Conservation (phyloP, 257 asterid species). For the Solanum tarapatanum region DNA sequence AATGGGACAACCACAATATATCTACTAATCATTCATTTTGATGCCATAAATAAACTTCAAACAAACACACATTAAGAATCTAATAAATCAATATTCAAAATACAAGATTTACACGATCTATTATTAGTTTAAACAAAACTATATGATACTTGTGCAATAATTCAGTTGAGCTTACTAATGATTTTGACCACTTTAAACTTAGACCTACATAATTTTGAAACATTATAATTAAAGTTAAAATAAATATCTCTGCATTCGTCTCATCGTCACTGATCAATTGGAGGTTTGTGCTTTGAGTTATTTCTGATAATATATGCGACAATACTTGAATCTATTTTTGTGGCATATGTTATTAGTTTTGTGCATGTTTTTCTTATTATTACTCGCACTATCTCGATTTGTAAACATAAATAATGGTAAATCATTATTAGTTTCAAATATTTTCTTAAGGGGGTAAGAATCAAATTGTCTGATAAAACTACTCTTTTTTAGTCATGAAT, state of each 20-base stretch:
- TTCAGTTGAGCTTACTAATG: not conserved
- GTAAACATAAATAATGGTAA: too few species aligned
- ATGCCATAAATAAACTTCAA: not conserved
- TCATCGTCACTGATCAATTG: not conserved
- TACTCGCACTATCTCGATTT: not conserved
- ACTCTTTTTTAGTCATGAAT: not conserved
- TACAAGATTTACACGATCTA: not conserved
- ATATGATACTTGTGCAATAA: too few species aligned
- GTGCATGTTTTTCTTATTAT: not conserved
- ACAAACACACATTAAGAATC: too few species aligned
- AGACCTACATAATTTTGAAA: not conserved
- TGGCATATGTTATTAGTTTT: not conserved
- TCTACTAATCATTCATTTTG: too few species aligned
- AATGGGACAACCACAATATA: too few species aligned
- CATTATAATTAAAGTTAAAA: too few species aligned
- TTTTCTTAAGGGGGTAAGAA: not conserved
- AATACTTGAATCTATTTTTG: too few species aligned
- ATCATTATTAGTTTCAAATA: not conserved
- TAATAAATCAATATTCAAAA: too few species aligned
- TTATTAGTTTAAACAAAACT: not conserved
- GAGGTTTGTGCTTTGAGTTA: not conserved
- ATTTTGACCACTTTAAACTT: not conserved
- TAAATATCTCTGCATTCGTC: too few species aligned
- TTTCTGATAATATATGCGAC: too few species aligned
- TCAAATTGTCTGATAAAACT: not conserved